phyloP scores from a whole-genome alignment of 2,329 filamentous ascomycete genomes.

The Pestalotiopsis sp. region DNA sequence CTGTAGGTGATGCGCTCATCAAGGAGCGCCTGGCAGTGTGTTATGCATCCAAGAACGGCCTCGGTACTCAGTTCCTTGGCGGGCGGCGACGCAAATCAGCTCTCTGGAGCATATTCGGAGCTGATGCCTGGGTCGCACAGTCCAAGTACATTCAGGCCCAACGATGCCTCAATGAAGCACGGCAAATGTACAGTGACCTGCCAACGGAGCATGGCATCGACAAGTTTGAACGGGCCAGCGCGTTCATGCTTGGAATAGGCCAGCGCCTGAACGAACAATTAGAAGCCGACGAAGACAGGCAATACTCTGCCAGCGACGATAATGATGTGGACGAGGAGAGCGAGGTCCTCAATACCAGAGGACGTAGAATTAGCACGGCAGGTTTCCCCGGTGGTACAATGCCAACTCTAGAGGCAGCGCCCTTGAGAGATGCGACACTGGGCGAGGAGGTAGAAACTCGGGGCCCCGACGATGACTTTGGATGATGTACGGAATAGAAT shows the following conservation, averaged over 20 bases:
- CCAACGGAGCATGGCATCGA: conserved; percentile 53
- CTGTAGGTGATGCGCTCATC: conserved; percentile 78
- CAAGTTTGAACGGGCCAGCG: conserved; percentile 52
- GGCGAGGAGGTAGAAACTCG: conserved; percentile 22
- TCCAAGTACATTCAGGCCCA: conserved; percentile 79
- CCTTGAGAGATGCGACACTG: conserved; percentile 35
- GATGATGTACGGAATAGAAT: conserved; percentile 16
- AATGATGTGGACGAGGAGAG: conserved; percentile 35
- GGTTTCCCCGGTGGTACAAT: conserved; percentile 41
- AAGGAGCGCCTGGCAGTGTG: conserved; percentile 86
- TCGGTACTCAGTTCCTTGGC: conserved; percentile 69
- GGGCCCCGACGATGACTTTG: conserved; percentile 28
- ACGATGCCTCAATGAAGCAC: conserved; percentile 73
- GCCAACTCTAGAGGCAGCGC: conserved; percentile 52
- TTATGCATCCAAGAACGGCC: conserved; percentile 73
- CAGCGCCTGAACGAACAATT: conserved; percentile 51
- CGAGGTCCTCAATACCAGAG: conserved; percentile 48
- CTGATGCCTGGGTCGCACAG: conserved; percentile 81
- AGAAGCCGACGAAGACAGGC: conserved; percentile 30
- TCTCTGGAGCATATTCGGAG: conserved; percentile 82
- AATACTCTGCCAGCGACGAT: conserved; percentile 17
- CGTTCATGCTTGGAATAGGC: conserved; percentile 55
- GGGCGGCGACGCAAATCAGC: conserved; percentile 81
- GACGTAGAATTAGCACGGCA: conserved; percentile 59
- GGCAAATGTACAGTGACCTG: conserved; percentile 54